phyloP scores from a whole-genome alignment of 2,329 filamentous ascomycete genomes.

The Rhytidhysteron rufulum region DNA sequence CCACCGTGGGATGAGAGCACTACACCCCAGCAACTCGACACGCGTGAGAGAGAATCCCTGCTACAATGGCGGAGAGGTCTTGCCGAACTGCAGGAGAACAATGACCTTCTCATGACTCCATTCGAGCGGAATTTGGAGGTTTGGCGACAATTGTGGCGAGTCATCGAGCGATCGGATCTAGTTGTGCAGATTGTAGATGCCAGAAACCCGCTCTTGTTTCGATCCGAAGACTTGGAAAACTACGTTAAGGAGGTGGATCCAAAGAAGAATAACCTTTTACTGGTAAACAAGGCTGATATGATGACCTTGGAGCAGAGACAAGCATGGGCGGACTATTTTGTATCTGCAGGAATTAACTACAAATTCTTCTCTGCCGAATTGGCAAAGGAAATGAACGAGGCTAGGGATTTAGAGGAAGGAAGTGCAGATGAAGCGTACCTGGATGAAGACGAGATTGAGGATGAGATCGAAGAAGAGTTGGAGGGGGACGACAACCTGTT shows the following conservation, averaged over 20 bases:
- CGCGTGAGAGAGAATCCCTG: conserved; percentile 73
- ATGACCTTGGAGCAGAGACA: conserved; percentile 82
- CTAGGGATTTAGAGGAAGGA: conserved; percentile 54
- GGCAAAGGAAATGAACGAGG: conserved; percentile 85
- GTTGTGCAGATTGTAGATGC: conserved; percentile 98
- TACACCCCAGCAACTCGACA: conserved; percentile 77
- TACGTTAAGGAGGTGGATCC: conserved; percentile 92
- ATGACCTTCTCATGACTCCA: conserved; percentile 93
- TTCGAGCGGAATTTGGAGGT: conserved; percentile 97
- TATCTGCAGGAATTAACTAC: conserved; percentile 76
- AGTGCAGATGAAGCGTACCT: conserved; percentile 39
- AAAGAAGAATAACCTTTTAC: conserved; percentile 82
- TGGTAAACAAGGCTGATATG: conserved; percentile 99
- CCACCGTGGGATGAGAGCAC: conserved; percentile 85
- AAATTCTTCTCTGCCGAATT: conserved; percentile 94
- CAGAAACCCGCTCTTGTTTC: conserved; percentile 87
- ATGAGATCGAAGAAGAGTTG: conserved; percentile 41
- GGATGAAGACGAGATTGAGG: conserved; percentile 44
- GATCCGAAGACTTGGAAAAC: conserved; percentile 85
- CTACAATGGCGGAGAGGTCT: conserved; percentile 85
- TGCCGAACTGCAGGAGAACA: conserved; percentile 88
- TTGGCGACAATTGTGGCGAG: conserved; percentile 96
- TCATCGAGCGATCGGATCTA: conserved; percentile 93
- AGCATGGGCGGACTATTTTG: conserved; percentile 84
- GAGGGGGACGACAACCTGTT: conserved; percentile 49